Base-by-base conservation (phyloP, 805 yeast species). In the Cephaloascus fragrans region DNA sequence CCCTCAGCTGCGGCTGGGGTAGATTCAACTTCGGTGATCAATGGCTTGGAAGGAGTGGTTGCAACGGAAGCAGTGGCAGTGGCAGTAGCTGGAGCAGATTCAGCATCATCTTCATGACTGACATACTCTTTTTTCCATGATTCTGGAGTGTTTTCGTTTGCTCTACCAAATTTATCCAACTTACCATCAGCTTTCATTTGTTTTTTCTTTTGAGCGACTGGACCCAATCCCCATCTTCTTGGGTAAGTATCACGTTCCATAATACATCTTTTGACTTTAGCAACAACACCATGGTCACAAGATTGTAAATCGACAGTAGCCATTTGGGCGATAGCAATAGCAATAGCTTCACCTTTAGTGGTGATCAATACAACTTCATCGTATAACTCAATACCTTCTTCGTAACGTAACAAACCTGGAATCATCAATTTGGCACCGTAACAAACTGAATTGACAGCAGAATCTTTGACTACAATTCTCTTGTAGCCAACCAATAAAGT, bases 211-310 rank as follows among this genome's bases (percentile, higher is more conserved):
- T 85, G 87, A 44, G 98, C 97, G 60, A 89, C 86, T 53, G 98
- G 98, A 53, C 98, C 98, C 53, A 93, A 71, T 46, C 98, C 98
- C 98, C 98, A 93, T 76, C 97, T 83, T 76, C 98, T 84, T 68
- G 98, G 98, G 66, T 93, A 93, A 38, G 95, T 78, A 64, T 93
- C 98, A 72, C 98, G 83, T 72, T 93, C 98, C 98, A 93, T 93
- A 55, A 93, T 93, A 73, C 97, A 90, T 73, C 98, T 85, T 77
- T 93, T 93, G 57, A 93, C 95, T 73, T 86, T 88, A 50, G 98
- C 96, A 56, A 90, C 98, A 44, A 89, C 88, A 56, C 98, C 98
- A 61, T 93, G 98, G 65, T 93, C 98, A 67, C 97, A 90, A 26
- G 93, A 69, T 45, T 96, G 89, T 53, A 93, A 74, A 61, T 93